These are phyloP conservation scores for Aspergillus aculeatinus DNA, from an alignment of 2,329 filamentous ascomycete genomes.

Conservation along the genomic window DNA sequence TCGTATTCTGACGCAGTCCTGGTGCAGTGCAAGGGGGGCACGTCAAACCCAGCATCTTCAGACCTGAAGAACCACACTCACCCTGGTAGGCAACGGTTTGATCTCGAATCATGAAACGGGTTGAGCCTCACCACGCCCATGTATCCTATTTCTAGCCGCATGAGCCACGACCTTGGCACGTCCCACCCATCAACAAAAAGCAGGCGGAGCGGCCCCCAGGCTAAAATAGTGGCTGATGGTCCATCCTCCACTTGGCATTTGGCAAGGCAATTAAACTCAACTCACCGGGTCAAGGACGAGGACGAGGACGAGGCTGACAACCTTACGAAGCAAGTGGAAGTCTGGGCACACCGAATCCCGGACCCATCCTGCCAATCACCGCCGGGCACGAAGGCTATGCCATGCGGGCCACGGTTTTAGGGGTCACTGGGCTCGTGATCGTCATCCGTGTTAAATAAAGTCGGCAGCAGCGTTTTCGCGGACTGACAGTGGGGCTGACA, in stretches of 20 bases:
- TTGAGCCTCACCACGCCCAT: no score
- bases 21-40: not conserved
- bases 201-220: not conserved
- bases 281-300: no score
- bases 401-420: not conserved
- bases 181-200: not conserved
- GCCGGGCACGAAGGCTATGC: not conserved
- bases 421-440: not conserved
- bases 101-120: not conserved
- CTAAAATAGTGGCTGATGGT: not conserved
- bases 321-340: not conserved
- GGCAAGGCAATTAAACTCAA: no score
- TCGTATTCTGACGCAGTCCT: not conserved
- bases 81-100: no score
- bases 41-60: not conserved
- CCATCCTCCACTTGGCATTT: no score
- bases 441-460: not conserved
- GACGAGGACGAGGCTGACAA: not conserved
- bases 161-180: no score
- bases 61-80: no score
- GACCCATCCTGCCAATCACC: not conserved
- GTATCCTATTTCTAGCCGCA: no score
- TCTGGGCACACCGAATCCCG: not conserved
- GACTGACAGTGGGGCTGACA: not conserved
- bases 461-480: not conserved